Evolutionary conservation across 2,329 filamentous ascomycete species (phyloP).

Genomic region (Penicillium concentricum): DNA sequence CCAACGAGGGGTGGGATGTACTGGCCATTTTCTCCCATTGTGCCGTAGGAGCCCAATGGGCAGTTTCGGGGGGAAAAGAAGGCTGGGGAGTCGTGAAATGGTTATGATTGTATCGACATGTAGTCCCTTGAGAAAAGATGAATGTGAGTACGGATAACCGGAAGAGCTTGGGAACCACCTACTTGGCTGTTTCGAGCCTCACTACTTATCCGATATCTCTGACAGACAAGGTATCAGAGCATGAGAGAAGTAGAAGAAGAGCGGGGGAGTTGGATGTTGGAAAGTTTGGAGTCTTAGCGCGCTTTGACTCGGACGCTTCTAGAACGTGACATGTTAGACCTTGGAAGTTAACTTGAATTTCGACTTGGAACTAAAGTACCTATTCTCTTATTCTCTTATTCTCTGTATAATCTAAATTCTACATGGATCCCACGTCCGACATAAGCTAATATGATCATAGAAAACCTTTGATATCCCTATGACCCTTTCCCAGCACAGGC

Average conservation of each 20-base stretch:
- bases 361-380: not conserved
- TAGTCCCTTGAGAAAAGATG: constrained; percentile 4
- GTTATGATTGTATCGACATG: constrained; percentile 9
- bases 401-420: not conserved
- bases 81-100: not conserved
- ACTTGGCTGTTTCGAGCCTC: not conserved
- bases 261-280: constrained; percentile 11
- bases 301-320: constrained; percentile 20
- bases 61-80: not conserved
- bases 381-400: not conserved
- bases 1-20: constrained; percentile 47
- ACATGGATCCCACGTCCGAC: too few species aligned
- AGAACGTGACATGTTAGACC: constrained; percentile 10
- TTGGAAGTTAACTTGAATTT: not conserved
- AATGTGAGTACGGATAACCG: not conserved
- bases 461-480: not conserved
- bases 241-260: constrained; percentile 1
- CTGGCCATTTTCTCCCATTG: constrained; percentile 37
- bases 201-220: not conserved
- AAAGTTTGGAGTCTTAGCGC: constrained; percentile 15
- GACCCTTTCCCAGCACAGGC: not conserved
- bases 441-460: not conserved
- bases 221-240: constrained; percentile 1
- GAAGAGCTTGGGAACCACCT: constrained; percentile 6
- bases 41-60: constrained; percentile 6